Base-by-base conservation (phyloP, 805 yeast genomes). In the Myxozyma nipponensis region DNA sequence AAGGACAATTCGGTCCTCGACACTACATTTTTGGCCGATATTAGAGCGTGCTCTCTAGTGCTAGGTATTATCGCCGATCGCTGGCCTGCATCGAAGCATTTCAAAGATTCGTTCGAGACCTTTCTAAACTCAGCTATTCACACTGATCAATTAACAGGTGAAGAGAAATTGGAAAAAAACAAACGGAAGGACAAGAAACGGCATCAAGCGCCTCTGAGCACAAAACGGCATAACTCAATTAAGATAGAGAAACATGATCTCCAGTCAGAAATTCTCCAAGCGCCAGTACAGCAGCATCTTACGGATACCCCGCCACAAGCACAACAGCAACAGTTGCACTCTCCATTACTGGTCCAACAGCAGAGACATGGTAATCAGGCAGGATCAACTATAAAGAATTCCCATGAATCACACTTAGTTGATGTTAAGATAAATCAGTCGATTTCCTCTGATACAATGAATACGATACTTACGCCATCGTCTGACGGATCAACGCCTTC, bases 51-150 rank as follows among this genome's bases (percentile, higher is more conserved):
- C 35, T 52, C 56, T 15, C 43, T 54, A 4, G 58, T 54, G 3
- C 46, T 54, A 3, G 44, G 46, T 21, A 46, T 51, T 18, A 54
- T 54, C 25, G 56, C 56, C 19, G 56, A 54, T 39, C 58, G 58
- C 4, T 54, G 58, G 58, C 52, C 56, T 3, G 49, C 56, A 3
- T 47, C 58, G 22, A 54, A 54, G 34, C 55, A 52, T 42, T 54
- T 54, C 34, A 34, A 52, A 24, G 58, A 54, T 26, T 47, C 56
- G 18, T 54, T 54, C 35, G 56, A 54, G 32, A 17, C 56, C 2
- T 54, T 39, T 28, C 5, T 51, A n/a, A 52, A 52, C 30, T 39
- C 54, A 1, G 54, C 57, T 10, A 50, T 53, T 21, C 54, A 53
- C 36, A 50, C 55, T 10, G 45, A 46, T 7, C 53, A 40, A 6